A percentile compares a stretch with the other conserved stretches of the same genome.
These are phyloP conservation scores for Nicotiana otophora DNA, from an alignment of 257 asterid species.

Conservation along the genomic window DNA sequence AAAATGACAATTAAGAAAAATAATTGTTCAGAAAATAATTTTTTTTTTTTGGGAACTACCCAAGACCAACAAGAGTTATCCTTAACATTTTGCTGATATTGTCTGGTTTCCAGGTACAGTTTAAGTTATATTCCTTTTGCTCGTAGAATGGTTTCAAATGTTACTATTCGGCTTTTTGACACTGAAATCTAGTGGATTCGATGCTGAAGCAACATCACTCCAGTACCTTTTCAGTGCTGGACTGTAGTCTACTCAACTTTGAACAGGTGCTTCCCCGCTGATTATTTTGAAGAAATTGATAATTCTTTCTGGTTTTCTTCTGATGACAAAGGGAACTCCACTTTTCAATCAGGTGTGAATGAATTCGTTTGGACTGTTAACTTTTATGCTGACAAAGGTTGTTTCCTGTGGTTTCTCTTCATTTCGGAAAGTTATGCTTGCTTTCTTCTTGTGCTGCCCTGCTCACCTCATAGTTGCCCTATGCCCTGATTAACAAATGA, in stretches of 20 bases:
- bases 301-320: not conserved
- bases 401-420: not conserved
- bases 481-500: conserved; percentile 2
- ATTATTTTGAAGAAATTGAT: not conserved
- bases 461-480: not conserved
- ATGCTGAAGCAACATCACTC: not conserved
- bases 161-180: conserved; percentile 84
- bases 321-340: not conserved
- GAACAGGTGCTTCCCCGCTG: not conserved
- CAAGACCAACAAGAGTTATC: not conserved
- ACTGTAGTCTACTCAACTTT: not conserved
- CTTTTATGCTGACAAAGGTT: conserved; percentile 9
- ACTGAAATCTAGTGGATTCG: conserved; percentile 62
- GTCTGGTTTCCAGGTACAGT: conserved; percentile 75
- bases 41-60: not conserved
- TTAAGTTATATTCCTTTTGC: conserved; percentile 92
- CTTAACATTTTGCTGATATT: not conserved
- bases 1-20: not conserved
- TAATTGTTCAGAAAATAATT: not conserved
- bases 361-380: conserved; percentile 8
- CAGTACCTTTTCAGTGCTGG: not conserved
- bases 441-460: not conserved
- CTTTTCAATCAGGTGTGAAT: not conserved
- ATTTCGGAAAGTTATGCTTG: not conserved
- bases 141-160: conserved; percentile 73